Evolutionary conservation across 768 basidiomycete genomes (phyloP), one percentile per base, ranked within the genome.

Genomic region (Suillus variegatus): DNA sequence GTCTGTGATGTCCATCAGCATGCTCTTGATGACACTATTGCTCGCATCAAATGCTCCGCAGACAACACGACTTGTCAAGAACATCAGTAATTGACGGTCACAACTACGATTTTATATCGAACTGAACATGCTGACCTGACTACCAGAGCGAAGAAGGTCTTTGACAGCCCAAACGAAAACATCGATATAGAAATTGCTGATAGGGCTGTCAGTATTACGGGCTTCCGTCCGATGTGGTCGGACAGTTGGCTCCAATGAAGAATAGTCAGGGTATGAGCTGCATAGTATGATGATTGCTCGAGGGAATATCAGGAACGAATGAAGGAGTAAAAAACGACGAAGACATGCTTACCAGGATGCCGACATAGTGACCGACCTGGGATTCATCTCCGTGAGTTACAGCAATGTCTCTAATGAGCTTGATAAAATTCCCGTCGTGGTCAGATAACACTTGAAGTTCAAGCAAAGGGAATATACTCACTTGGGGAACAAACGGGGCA

Each of bases 401-500:
- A 9, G 71, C 74, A 6, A 76, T 71, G 22, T 75, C 75, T 32
- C 70, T 67, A 54, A 75, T 68, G 54, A 76, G 12, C 75, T 75
- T 64, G 13, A 36, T 20, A 55, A 43, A 13, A 6, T 36, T 22
- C 13, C 47, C 13, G 12, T 6, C 22, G 10, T 9, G 22, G 25
- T 18, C 9, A 51, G 22, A 25, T 25, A 63, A 1, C 32, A 32
- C 6, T 32, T 32, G 1, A 13, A 52, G 51, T 20, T 20, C 18
- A 47, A 25, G 22, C 7, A 6, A 38, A 49, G 36, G 16, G 1
- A 49, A 32, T 6, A 36, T 9, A 62, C 82, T 38, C 68, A 88
- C 89, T 80, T 76, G 71, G 6, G 89, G 89, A 52, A 87, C 83
- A 70, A 92, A 92, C 0, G 91, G 92, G 51, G 85, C 85, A 65